Evolutionary conservation across 495 filamentous ascomycete species (phyloP).

Genomic region (Aspergillus campestris): DNA sequence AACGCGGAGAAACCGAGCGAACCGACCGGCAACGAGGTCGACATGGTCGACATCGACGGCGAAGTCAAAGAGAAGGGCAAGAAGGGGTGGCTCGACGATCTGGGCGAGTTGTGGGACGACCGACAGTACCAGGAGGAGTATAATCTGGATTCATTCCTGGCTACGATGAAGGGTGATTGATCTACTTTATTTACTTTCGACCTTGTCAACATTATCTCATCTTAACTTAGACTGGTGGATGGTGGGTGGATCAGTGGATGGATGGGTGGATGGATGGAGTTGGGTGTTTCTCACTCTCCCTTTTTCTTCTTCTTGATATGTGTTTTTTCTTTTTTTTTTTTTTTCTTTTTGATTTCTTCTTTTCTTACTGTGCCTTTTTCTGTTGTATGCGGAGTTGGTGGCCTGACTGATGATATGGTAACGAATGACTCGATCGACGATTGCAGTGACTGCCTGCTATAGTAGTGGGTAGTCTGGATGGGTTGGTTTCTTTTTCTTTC

Average conservation of each 20-base stretch:
- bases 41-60: constrained; percentile 89
- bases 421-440: too few relatives aligned
- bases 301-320: background rate
- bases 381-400: too few relatives aligned
- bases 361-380: background rate
- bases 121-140: constrained; percentile 95
- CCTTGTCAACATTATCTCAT: background rate
- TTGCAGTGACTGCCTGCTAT: too few relatives aligned
- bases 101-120: constrained; percentile 96
- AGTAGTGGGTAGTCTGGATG: too few relatives aligned
- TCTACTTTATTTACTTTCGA: background rate
- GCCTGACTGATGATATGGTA: too few relatives aligned
- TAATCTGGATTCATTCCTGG: constrained; percentile 85
- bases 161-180: constrained; percentile 61
- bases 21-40: constrained; percentile 59
- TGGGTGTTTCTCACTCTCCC: constrained; percentile 8
- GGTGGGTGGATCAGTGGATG: constrained; percentile 50
- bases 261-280: constrained; percentile 86
- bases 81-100: constrained; percentile 88
- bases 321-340: background rate
- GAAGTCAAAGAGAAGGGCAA: constrained; percentile 92
- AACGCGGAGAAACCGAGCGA: constrained; percentile 55
- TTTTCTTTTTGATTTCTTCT: background rate
- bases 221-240: background rate
- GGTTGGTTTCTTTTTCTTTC: too few relatives aligned